Base-by-base conservation (phyloP, 1,139 yeast genomes). In the Geotrichum reessii region DNA sequence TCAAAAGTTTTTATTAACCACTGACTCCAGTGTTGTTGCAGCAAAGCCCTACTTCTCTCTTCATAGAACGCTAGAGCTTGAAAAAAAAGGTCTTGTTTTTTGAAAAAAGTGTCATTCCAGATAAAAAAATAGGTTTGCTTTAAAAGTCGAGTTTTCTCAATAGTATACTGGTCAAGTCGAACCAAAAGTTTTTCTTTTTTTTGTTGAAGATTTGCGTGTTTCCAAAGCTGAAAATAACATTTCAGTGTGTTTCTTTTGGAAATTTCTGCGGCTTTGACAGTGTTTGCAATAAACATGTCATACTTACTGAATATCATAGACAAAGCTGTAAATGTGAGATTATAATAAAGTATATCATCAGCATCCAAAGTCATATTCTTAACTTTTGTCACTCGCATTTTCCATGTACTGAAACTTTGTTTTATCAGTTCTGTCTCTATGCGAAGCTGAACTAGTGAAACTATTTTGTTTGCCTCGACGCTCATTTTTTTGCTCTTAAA, bases 361-460 rank as follows among this genome's bases (percentile, higher is more conserved):
- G 64, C 64, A 2, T 47, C 47, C 4, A 40, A 17, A 11, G 42
- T 50, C 50, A 47, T 21, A 14, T 50, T 56, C 11, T 21, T 11
- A 2, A 46, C 37, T 11, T 47, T 46, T 12, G 53, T 48, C 22
- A 40, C 25, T 17, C 24, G 17, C 2, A 14, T 28, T n/a, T 49
- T 50, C 64, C 64, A 62, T 25, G n/a, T 28, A 19, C 14, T 21
- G 12, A 62, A 50, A 11, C 5, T 28, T 5, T 46, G 19, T 27
- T 25, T 17, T n/a, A 53, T 53, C 24, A 55, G 28, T 24, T 25
- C 14, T 6, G 12, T 27, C 24, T 55, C 50, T 19, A n/a, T 14
- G 4, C 27, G 21, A n/a, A 8, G 8, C 19, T 40, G 24, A 9
- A 49, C 44, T 2, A 37, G 31, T 11, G 12, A 14, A 17, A 27